Percentiles rank a stretch among this genome's conserved stretches.
These are phyloP conservation scores for Amanita exitialis DNA, from an alignment of 768 basidiomycete genomes.

Conservation along the genomic window DNA sequence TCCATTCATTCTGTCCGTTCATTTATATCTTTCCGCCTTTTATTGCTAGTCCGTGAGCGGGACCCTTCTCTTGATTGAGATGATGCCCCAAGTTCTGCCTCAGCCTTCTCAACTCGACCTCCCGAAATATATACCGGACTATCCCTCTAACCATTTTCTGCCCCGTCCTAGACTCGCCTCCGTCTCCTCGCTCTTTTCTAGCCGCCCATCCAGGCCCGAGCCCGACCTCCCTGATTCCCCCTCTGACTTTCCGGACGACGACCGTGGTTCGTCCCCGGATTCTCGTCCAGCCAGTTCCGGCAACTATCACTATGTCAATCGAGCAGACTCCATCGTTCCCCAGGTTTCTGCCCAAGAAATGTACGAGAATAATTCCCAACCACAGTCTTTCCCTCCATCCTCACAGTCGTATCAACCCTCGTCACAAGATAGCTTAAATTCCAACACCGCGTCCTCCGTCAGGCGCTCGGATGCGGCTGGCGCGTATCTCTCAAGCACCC, in stretches of 20 bases:
- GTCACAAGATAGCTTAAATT: slow-evolving; percentile 14
- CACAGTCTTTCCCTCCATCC: slow-evolving; percentile 12
- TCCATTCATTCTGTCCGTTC: slow-evolving; percentile 9
- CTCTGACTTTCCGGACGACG: slow-evolving; percentile 25
- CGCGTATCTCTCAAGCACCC: slow-evolving; percentile 28
- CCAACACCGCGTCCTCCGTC: slow-evolving; percentile 18
- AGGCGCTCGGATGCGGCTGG: slow-evolving; percentile 15
- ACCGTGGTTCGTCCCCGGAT: slow-evolving; percentile 17
- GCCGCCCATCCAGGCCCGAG: slow-evolving; percentile 9
- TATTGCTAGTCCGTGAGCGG: slow-evolving; percentile 3
- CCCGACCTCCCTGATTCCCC: slow-evolving; percentile 19
- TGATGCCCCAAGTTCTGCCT: slow-evolving; percentile 16
- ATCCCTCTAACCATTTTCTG: slow-evolving; percentile 8
- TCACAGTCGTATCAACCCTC: slow-evolving; percentile 17
- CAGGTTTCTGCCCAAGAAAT: slow-evolving; percentile 21
- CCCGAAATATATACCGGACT: slow-evolving; percentile 16
- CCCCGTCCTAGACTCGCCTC: slow-evolving; percentile 15
- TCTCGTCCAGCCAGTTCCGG: slow-evolving; percentile 20
- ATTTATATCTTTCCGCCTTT: slow-evolving; percentile 11
- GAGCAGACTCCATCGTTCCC: slow-evolving; percentile 20
- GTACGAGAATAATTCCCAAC: slow-evolving; percentile 16
- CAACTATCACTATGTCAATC: slow-evolving; percentile 22
- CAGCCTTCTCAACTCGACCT: slow-evolving; percentile 14
- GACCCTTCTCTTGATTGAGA: slow-evolving; percentile 9
- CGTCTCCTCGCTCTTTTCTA: slow-evolving; percentile 13